These are phyloP conservation scores for Hypoxylon cercidicola DNA, from an alignment of 495 filamentous ascomycete species.

Conservation along the genomic window DNA sequence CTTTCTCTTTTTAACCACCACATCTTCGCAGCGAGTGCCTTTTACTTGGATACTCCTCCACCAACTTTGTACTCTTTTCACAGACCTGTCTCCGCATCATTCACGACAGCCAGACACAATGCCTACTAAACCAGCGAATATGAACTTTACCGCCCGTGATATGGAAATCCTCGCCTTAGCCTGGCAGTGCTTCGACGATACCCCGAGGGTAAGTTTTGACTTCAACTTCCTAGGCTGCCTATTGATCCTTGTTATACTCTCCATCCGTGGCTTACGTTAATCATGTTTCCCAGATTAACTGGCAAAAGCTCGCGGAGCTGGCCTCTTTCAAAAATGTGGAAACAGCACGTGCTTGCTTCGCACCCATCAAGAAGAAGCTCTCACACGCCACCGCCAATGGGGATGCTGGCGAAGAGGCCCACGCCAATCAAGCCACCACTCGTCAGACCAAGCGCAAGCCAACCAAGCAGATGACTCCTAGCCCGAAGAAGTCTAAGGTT, in stretches of 20 bases:
- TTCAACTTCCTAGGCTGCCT: too few relatives aligned
- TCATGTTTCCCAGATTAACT: constrained; percentile 22
- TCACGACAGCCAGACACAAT: background rate
- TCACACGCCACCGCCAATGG: background rate
- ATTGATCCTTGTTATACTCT: too few relatives aligned
- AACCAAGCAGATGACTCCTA: too few relatives aligned
- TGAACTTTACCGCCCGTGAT: constrained; percentile 13
- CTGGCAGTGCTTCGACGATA: constrained; percentile 21
- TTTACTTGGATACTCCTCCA: too few relatives aligned
- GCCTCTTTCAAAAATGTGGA: constrained; percentile 28
- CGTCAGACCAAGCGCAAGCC: too few relatives aligned
- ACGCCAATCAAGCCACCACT: too few relatives aligned
- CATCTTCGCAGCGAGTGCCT: too few relatives aligned
- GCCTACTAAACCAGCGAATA: background rate
- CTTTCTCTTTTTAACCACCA: too few relatives aligned
- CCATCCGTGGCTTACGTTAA: background rate
- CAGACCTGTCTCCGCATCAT: too few relatives aligned
- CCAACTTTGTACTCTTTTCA: too few relatives aligned
- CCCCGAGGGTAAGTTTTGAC: constrained; percentile 26
- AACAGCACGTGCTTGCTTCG: constrained; percentile 24
- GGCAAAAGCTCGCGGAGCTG: constrained; percentile 29
- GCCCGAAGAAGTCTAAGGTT: too few relatives aligned
- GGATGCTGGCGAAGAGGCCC: background rate
- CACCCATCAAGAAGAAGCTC: constrained; percentile 34
- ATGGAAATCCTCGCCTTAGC: constrained; percentile 24